Evolutionary conservation across 2,329 filamentous ascomycete genomes (phyloP), one percentile per base, ranked within the genome.

Genomic region (Dothistroma septosporum): DNA sequence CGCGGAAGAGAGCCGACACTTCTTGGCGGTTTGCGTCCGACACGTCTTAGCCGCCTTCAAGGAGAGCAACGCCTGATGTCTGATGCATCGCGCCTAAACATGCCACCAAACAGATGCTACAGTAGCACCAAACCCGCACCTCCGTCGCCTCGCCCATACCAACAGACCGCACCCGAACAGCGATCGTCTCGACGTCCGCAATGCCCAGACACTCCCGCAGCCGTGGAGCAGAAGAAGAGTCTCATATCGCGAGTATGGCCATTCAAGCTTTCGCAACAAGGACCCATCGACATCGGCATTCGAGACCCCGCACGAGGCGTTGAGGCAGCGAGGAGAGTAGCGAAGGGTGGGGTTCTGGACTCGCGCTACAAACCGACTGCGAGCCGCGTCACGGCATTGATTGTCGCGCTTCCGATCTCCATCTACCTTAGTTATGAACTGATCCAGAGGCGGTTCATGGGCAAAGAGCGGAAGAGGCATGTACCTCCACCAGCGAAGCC

Each of bases 391-490:
- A 68, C 63, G 8, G 62, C 64, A 14, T 58, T 71, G 28, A 70
- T 73, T 28, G 61, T 62, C 28, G 65, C 64, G 10, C 22, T 70
- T 55, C 70, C 72, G 11, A 54, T 73, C 31, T 65, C 64, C n/a
- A 57, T 74, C 10, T 65, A 62, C 9, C 58, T 69, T 33, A 64
- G 66, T 19, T 73, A 65, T 28, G 68, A 71, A 59, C 53, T 74
- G 44, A 70, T 62, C 28, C 62, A 70, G 61, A 55, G 72, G 53
- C 59, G 65, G 28, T 70, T 73, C 53, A 55, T 58, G 60, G 69
- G 70, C 11, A 69, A 70, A 57, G 63, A 69, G 63, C 63, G 66
- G 60, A 72, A 70, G 63, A 57, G 50, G 31, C n/a, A 37, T 57
- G 31, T 21, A 37, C 21, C 56, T 12, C 21, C 31, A 33, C 50